Evolutionary conservation across 768 basidiomycete species (phyloP), one percentile per base, ranked within the genome.

Genomic region (Nevesoporus exiguus): DNA sequence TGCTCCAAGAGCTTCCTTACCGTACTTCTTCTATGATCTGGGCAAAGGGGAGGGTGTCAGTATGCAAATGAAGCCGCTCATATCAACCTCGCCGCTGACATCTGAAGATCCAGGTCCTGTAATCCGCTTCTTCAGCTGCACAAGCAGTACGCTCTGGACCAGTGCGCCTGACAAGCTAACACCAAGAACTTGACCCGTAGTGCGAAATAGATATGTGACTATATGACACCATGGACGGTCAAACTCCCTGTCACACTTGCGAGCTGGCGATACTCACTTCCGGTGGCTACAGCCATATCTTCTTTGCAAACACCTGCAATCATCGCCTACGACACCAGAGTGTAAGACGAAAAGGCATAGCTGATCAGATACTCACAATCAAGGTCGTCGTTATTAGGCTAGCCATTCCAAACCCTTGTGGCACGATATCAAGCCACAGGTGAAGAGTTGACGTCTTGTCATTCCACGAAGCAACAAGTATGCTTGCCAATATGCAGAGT

Each of bases 181-280:
- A 33, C 96, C 97, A 51, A 98, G 79, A 22, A 97, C 97, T 75
- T 98, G 96, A 3, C 95, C 95, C 17, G 91, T 89, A 8, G 93
- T 94, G 58, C 95, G 78, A 77, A 95, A 96, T 44, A 97, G 77
- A 71, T 98, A 98, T 30, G 90, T 90, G 63, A 95, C 93, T 96
- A 61, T 17, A 44, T 10, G n/a, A 27, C 39, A 51, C 27, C n/a
- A 44, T 41, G 21, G 5, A 48, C 25, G n/a, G 48, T 50, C 34
- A 65, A 57, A 51, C 45, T 33, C 22, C 30, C 19, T 11, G n/a
- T 47, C 40, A 56, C 47, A 33, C 24, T 36, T 51, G 39, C 51
- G 52, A 47, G 47, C 56, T 57, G 31, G 47, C 50, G 50, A 27
- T 59, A 76, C 88, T 75, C 73, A 94, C 93, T 89, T 68, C 93